Evolutionary conservation across 495 filamentous ascomycete genomes (phyloP).

Genomic region (Penicillium roqueforti): DNA sequence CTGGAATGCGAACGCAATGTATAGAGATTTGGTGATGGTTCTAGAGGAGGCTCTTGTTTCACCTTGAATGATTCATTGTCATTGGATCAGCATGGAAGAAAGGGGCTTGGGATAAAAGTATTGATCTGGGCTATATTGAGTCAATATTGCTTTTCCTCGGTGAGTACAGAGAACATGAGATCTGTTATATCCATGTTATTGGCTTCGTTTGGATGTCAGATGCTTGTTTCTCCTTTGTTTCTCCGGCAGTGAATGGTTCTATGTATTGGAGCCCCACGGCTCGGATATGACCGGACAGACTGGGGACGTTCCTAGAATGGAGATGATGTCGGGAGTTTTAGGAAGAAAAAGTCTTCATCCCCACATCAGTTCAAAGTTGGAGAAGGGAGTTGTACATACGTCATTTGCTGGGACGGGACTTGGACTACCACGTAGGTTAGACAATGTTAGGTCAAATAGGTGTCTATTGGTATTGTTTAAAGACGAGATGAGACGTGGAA

Average conservation of each 20-base stretch:
- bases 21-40: background rate
- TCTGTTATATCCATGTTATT: background rate
- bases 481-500: background rate
- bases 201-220: background rate
- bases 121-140: background rate
- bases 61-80: background rate
- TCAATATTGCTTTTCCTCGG: background rate
- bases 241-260: constrained; percentile 1
- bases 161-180: background rate
- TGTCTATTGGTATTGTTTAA: background rate
- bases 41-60: background rate
- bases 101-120: background rate
- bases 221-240: background rate
- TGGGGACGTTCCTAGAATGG: constrained; percentile 1
- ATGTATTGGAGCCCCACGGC: constrained; percentile 17
- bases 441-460: background rate
- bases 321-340: constrained; percentile 25
- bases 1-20: constrained; percentile 8
- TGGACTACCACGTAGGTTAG: background rate
- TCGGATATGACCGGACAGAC: constrained; percentile 14
- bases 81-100: background rate
- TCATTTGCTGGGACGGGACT: background rate
- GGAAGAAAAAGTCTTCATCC: constrained; percentile 15
- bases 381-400: background rate
- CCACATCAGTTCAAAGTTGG: constrained; percentile 1